Conservation (phyloP, 352 stramenopile species). For the Globisporangium cystogenes region DNA sequence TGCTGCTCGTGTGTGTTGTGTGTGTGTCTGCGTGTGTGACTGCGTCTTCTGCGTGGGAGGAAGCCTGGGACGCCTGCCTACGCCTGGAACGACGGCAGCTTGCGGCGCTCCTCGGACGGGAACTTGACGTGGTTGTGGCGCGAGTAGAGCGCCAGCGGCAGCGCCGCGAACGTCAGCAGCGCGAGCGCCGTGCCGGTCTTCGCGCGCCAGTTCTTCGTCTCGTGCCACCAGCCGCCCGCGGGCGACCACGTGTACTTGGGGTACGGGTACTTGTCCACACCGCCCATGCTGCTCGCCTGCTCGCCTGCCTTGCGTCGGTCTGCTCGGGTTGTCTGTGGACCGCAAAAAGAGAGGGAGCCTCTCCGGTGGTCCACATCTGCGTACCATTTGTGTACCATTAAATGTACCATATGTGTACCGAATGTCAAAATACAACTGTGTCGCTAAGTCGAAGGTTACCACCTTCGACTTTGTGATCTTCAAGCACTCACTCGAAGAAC, state of each 20-base stretch:
- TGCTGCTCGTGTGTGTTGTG: not conserved
- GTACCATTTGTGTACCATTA: not conserved
- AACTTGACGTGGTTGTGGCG: conserved; percentile 66
- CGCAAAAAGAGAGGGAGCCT: conserved; percentile 2
- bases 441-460: too few species aligned
- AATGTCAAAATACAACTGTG: too few species aligned
- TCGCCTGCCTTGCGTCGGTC: conserved; percentile 1
- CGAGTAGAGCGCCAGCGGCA: conserved; percentile 60
- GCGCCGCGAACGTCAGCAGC: conserved; percentile 34
- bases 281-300: conserved; percentile 43
- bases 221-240: conserved; percentile 78
- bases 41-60: not conserved
- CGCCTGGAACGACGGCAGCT: conserved; percentile 20
- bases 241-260: conserved; percentile 86
- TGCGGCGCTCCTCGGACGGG: conserved; percentile 63
- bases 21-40: not conserved
- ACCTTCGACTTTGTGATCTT: too few species aligned
- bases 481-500: conserved; percentile 9
- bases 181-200: conserved; percentile 62
- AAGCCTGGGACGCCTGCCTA: not conserved
- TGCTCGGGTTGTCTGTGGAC: conserved; percentile 4
- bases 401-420: not conserved
- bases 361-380: not conserved
- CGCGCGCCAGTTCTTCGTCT: conserved; percentile 81
- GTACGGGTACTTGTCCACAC: conserved; percentile 79